Base-by-base conservation (phyloP, 768 basidiomycete genomes). In the Suillus decipiens region DNA sequence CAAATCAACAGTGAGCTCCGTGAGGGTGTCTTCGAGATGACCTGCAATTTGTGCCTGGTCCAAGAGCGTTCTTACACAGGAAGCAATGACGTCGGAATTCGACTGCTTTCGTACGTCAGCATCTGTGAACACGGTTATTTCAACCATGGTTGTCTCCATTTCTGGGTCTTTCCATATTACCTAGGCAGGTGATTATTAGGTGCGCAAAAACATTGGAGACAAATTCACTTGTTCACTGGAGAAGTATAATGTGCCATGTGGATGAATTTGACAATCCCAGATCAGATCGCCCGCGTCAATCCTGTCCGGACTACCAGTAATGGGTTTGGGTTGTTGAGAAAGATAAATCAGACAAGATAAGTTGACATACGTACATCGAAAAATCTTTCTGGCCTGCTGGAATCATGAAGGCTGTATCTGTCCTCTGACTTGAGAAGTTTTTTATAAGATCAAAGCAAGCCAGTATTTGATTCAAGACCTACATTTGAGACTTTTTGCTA, bases 401-500 rank as follows among this genome's bases (percentile, higher is more conserved):
- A 8, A 55, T 55, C 53, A 22, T 15, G 34, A 55, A 55, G n/a
- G 14, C 34, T 22, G 53, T 36, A 55, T 55, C 53, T 14, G 53
- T 55, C 34, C 53, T 55, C 53, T 36, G 53, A 55, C 53, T 55
- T 22, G 14, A 2, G 12, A 36, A 3, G 34, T 55, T 22, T 34
- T 3, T 14, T 7, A 22, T 36, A 8, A 55, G 53, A 36, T 10
- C 12, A 14, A 22, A 5, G 22, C 36, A n/a, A n/a, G 53, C 33
- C 19, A n/a, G 19, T 34, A 34, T 36, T 34, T 36, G 22, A 22
- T 36, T 22, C 28, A 54, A 22, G 14, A 55, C 53, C n/a, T 22
- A 55, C 53, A 55, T 55, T 36, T 55, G 53, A 55, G 55, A 56
- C 22, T 39, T 55, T 55, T 55, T 55, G 53, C 34, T 55, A 36